These are phyloP conservation scores for Amanita phalloides DNA, from an alignment of 768 basidiomycete genomes.

Conservation along the genomic window DNA sequence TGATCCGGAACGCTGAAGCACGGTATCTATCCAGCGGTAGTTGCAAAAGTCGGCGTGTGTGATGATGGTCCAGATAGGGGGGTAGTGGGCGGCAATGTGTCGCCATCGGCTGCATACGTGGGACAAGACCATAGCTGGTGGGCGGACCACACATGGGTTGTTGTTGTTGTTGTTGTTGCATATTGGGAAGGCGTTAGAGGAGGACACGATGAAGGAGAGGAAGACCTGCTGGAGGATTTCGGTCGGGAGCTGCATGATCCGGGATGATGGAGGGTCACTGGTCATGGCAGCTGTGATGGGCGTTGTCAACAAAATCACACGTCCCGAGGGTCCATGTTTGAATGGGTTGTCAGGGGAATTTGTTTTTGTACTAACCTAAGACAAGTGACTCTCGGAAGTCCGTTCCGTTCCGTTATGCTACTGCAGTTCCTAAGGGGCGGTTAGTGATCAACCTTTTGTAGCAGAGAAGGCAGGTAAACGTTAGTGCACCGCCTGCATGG, in stretches of 20 bases:
- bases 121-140: background rate
- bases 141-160: background rate
- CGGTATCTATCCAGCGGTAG: background rate
- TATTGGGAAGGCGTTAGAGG: background rate
- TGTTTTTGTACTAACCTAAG: too few species aligned
- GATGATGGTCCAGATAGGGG: background rate
- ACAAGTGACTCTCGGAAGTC: too few species aligned
- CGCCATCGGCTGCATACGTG: conserved; percentile 5
- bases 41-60: background rate
- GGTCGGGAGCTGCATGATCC: background rate
- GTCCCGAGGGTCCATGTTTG: background rate
- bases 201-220: background rate
- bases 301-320: background rate
- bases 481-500: too few species aligned
- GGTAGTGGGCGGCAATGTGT: background rate
- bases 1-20: background rate
- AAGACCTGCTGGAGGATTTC: conserved; percentile 1
- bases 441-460: too few species aligned
- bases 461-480: too few species aligned
- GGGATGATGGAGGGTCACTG: background rate
- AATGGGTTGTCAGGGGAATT: too few species aligned
- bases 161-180: background rate
- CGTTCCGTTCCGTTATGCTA: too few species aligned
- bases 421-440: too few species aligned
- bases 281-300: background rate